Evolutionary conservation across 805 yeast genomes (phyloP).

Genomic region (Metschnikowia borealis): DNA sequence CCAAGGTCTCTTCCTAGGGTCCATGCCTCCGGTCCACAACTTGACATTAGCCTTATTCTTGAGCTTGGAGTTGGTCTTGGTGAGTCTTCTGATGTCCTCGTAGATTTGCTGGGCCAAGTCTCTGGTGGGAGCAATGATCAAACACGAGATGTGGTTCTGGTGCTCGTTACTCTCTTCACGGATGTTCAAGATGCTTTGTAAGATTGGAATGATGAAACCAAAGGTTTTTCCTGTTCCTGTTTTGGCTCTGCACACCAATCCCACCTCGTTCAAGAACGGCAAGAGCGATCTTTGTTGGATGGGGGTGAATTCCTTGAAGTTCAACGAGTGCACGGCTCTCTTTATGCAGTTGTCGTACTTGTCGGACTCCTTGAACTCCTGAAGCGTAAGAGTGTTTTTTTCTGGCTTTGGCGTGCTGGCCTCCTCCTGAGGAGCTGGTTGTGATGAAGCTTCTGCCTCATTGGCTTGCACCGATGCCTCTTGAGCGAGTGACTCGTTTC

Average conservation of each 20-base stretch:
- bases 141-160: slow-evolving; percentile 39
- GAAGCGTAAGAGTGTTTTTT: slow-evolving; percentile 11
- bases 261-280: slow-evolving; percentile 53
- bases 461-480: background rate
- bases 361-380: slow-evolving; percentile 11
- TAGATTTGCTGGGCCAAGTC: slow-evolving; percentile 84
- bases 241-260: slow-evolving; percentile 83
- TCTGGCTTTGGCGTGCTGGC: background rate
- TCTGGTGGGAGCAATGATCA: slow-evolving; percentile 85
- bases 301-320: slow-evolving; percentile 55
- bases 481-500: background rate
- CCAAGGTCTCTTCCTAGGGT: slow-evolving; percentile 28
- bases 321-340: slow-evolving; percentile 19
- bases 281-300: slow-evolving; percentile 64
- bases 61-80: slow-evolving; percentile 18
- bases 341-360: slow-evolving; percentile 10
- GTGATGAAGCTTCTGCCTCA: background rate
- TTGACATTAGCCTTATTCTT: slow-evolving; percentile 16
- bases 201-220: slow-evolving; percentile 79
- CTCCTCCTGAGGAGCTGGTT: background rate
- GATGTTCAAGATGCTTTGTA: slow-evolving; percentile 50
- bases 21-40: slow-evolving; percentile 65
- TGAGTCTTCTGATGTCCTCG: slow-evolving; percentile 53
- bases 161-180: slow-evolving; percentile 12
- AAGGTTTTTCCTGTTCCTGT: slow-evolving; percentile 96